These are phyloP conservation scores for Brassica incana DNA, from an alignment of 345 rosid genomes.

Conservation along the genomic window DNA sequence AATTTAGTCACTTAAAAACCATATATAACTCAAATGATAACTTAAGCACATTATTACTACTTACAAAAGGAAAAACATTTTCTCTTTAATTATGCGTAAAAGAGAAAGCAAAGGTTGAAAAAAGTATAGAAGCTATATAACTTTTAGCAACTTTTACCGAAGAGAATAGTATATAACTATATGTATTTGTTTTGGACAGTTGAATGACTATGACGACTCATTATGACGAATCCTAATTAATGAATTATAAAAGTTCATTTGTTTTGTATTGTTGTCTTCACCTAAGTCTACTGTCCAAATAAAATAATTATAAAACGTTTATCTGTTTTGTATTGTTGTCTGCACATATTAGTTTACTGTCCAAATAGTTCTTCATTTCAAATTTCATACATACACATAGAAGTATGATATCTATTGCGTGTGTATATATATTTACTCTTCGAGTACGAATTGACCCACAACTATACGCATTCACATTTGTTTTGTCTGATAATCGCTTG, in stretches of 20 bases:
- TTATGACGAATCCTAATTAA: conserved; percentile 34
- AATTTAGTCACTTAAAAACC: not conserved
- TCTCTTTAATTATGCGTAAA: conserved; percentile 5
- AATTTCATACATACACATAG: not conserved
- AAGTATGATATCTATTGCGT: not conserved
- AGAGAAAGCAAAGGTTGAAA: conserved; percentile 25
- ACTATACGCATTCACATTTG: not conserved
- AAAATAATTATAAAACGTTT: conserved; percentile 33
- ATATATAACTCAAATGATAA: not conserved
- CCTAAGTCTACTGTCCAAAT: conserved; percentile 31
- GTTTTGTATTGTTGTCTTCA: conserved; percentile 39
- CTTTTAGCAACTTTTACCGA: conserved; percentile 20
- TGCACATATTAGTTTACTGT: conserved; percentile 27
- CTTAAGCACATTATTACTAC: not conserved
- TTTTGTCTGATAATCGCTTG: not conserved
- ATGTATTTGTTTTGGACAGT: conserved; percentile 25
- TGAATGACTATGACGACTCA: conserved; percentile 43
- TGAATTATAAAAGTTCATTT: conserved; percentile 34
- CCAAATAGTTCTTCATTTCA: conserved; percentile 32
- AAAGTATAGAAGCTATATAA: conserved; percentile 22
- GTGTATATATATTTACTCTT: not conserved
- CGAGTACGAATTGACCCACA: not conserved
- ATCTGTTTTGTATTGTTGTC: conserved; percentile 39
- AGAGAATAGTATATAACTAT: not conserved
- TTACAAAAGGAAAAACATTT: not conserved